A percentile compares a stretch with the other conserved stretches of the same genome.
Conservation (phyloP, 1,139 yeast species). For the Komagataea norvegica region DNA sequence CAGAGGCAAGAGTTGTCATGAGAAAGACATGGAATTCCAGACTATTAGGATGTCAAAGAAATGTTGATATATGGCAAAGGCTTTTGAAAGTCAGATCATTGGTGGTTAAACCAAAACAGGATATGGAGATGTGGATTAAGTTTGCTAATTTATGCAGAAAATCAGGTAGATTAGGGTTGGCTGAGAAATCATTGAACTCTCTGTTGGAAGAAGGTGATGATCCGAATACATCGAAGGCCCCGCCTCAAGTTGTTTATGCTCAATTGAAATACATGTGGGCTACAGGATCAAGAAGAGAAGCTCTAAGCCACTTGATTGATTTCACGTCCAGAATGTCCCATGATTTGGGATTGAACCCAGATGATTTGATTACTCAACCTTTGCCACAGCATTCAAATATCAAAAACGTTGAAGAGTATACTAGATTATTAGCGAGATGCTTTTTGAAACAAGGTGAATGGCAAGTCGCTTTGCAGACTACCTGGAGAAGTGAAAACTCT, state of each 20-base stretch:
- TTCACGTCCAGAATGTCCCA: constrained; percentile 89
- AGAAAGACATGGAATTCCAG: constrained; percentile 94
- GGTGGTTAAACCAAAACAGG: constrained; percentile 92
- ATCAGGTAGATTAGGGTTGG: constrained; percentile 85
- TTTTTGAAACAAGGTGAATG: constrained; percentile 98
- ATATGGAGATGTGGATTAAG: constrained; percentile 97
- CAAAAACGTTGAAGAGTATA: constrained; percentile 75
- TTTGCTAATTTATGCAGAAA: constrained; percentile 95
- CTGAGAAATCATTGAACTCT: constrained; percentile 84
- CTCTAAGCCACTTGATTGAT: constrained; percentile 77
- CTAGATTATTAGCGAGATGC: constrained; percentile 87
- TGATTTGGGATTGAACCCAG: constrained; percentile 75
- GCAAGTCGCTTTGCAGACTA: constrained; percentile 77
- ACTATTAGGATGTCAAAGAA: constrained; percentile 87
- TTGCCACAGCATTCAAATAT: constrained; percentile 73
- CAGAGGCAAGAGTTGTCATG: constrained; percentile 73
- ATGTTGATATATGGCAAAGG: constrained; percentile 98
- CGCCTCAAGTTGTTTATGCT: constrained; percentile 96
- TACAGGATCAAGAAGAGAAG: constrained; percentile 82
- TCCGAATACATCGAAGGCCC: constrained; percentile 70
- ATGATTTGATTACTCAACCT: constrained; percentile 85
- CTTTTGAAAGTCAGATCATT: constrained; percentile 90
- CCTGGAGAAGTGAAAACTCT: constrained; percentile 63
- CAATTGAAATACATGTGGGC: constrained; percentile 98
- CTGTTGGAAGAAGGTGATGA: constrained; percentile 54